Evolutionary conservation across 768 basidiomycete species (phyloP).

Genomic region (Russula abietina): DNA sequence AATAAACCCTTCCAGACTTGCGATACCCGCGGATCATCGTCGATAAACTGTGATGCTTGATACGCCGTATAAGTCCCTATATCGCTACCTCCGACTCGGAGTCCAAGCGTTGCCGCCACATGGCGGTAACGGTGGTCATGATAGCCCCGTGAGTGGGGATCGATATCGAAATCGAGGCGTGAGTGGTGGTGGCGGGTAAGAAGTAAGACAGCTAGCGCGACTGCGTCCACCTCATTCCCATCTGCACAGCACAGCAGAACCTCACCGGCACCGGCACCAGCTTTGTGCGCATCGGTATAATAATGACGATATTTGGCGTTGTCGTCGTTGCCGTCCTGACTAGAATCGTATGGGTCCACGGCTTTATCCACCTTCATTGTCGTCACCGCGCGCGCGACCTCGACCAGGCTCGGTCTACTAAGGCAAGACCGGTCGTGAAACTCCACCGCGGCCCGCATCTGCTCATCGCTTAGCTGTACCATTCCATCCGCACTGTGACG

Average conservation of each 20-base stretch:
- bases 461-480: constrained; percentile 5
- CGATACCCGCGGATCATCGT: background rate
- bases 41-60: background rate
- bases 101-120: background rate
- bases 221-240: constrained; percentile 9
- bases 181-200: background rate
- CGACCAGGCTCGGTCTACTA: background rate
- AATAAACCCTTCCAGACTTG: constrained; percentile 13
- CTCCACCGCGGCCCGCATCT: constrained; percentile 2
- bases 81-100: no score
- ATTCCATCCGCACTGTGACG: background rate
- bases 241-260: constrained; percentile 4
- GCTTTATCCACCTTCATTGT: background rate
- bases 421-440: background rate
- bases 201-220: constrained; percentile 7
- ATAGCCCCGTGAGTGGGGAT: background rate
- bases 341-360: background rate
- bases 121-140: background rate
- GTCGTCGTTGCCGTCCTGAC: background rate
- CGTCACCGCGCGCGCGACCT: no score
- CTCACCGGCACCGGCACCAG: background rate
- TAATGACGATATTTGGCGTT: background rate
- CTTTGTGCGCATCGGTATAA: no score
- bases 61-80: background rate
- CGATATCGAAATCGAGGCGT: no score